phyloP scores from a whole-genome alignment of 345 rosid genomes.

The rapeseed (Brassica napus) region Da-Ae NC_063448.1:5399501-5400000 shows the following conservation, averaged over 20 bases:
- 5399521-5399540: conserved; percentile 28
- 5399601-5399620: conserved; percentile 11
- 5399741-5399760: not conserved
- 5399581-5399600: not conserved
- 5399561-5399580: conserved; percentile 17
- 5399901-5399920: not conserved
- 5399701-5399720: not conserved
- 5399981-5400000: not conserved
- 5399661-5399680: not conserved
- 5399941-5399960: not conserved
- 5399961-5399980: not conserved
- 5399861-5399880: conserved; percentile 21
- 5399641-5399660: conserved; percentile 6
- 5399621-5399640: conserved; percentile 24
- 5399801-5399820: conserved; percentile 37
- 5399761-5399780: not conserved
- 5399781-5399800: not conserved
- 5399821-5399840: conserved; percentile 31
- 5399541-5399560: conserved; percentile 34
- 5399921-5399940: no score
- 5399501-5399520: conserved; percentile 25
- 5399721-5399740: not conserved
- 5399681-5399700: not conserved
- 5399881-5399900: not conserved
- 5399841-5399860: conserved; percentile 28